Evolutionary conservation across 192 early-diverging fungal genomes (phyloP), one percentile per base, ranked within the genome.

Genomic region (Coemansia sp.): DNA sequence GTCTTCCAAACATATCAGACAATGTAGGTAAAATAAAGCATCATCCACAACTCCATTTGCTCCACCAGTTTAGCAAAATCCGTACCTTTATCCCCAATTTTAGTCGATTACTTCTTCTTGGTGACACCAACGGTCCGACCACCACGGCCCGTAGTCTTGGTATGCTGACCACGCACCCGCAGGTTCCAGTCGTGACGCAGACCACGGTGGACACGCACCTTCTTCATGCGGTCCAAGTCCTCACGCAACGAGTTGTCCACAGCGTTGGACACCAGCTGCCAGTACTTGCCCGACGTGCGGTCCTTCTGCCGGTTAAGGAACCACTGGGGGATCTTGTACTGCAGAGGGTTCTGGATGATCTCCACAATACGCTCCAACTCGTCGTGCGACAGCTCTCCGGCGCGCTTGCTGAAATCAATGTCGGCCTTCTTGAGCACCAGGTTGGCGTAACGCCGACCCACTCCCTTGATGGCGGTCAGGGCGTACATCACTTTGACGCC

Each of bases 291-390:
- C 76, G 93, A 90, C 69, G 89, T 86, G 79, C 93, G 89, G 86
- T 98, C 94, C 91, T 97, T 98, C 84, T 98, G 96, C 83, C 94
- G 90, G 91, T 98, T 98, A 62, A 98, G 89, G 92, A 97, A 98
- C 96, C 96, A 98, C 85, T 92, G 85, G 64, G 96, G 96, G 86
- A 98, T 96, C 89, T 96, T 95, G 90, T 95, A 98, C 85, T 98
- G 93, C 74, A 91, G 91, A 59, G 96, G 96, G 92, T 97, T 96
- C 85, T 98, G 96, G 84, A 98, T 88, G 82, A 98, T 98, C 77
- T 90, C 93, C 61, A 98, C 94, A 57, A 98, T 83, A 73, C 96
- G 93, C 86, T 97, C 96, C 61, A 96, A 90, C 87, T 98, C 96
- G 80, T 97, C 96, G 83, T 89, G 91, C 84, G 90, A 87, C 67